Base-by-base conservation (phyloP, 768 basidiomycete genomes). In the Termitomyces heimii region DNA sequence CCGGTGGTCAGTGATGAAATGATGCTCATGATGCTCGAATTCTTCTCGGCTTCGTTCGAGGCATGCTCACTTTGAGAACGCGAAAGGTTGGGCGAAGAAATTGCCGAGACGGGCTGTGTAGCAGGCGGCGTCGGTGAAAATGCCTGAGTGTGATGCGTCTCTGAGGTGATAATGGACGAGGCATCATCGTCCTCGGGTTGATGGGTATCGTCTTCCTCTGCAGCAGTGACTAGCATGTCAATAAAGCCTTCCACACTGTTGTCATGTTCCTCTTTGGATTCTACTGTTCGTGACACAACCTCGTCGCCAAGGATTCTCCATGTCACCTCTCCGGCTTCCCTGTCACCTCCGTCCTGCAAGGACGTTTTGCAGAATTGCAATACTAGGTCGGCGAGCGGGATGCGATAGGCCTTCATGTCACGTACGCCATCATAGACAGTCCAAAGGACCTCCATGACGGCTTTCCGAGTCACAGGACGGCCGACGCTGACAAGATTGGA, bases 301-400 rank as follows among this genome's bases (percentile, higher is more conserved):
- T 89, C 88, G 58, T 90, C 85, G 4, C 82, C 87, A 4, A 89
- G 69, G 46, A 89, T 78, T 43, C 76, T 77, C 82, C 86, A 88
- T 57, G 79, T 65, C 16, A 65, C 67, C 45, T 77, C 75, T 29
- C 72, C 74, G 48, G 73, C 69, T 47, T 76, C 76, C 26, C 66
- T 68, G 35, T 69, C 67, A 10, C 64, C 70, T 14, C 64, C 68
- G n/a, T 65, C 61, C 26, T 60, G 64, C 18, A 70, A 61, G 20
- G 68, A 65, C 1, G 64, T 64, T 31, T 60, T 61, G 42, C 73
- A 71, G 47, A 81, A 79, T 44, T 75, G 73, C 68, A 81, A 77
- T 0, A 89, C 78, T 34, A 89, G 68, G 52, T 82, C 75, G 0
- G 75, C 79, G 20, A 82, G 68, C 0, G 75, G 75, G 53, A 76